These are phyloP conservation scores for Leccinellum rugosiceps DNA, from an alignment of 768 basidiomycete species.

Conservation along the genomic window DNA sequence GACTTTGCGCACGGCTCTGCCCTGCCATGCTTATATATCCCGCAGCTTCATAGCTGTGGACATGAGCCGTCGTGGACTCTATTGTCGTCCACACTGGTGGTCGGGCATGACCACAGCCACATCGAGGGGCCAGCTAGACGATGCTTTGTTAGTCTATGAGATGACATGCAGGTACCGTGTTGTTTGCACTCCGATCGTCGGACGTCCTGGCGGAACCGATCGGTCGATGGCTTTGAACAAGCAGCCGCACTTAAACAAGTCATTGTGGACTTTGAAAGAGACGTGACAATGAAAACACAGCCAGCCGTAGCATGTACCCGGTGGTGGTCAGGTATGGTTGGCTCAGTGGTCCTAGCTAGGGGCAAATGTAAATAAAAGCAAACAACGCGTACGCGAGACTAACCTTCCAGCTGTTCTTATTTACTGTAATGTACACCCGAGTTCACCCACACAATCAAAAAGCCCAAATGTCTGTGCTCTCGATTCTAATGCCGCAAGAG, in stretches of 20 bases:
- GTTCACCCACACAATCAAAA: too few relatives aligned
- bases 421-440: too few relatives aligned
- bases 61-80: constrained; percentile 7
- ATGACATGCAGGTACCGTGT: background rate
- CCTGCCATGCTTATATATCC: constrained; percentile 11
- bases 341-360: constrained; percentile 7
- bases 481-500: too few relatives aligned
- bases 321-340: constrained; percentile 4
- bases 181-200: background rate
- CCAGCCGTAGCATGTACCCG: background rate
- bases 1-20: background rate
- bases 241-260: constrained; percentile 5
- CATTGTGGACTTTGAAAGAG: background rate
- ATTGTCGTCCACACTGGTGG: constrained; percentile 12
- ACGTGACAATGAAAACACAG: background rate
- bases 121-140: background rate
- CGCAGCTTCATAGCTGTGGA: constrained; percentile 1
- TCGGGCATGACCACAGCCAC: constrained; percentile 4
- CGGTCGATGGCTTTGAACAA: background rate
- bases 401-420: too few relatives aligned
- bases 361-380: constrained; percentile 8
- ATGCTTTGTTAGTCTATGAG: background rate
- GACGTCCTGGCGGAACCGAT: background rate
- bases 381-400: constrained; percentile 3
- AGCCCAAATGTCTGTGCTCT: too few relatives aligned